These are phyloP conservation scores for Globisporangium emineosum DNA, from an alignment of 352 stramenopile genomes.

Conservation along the genomic window DNA sequence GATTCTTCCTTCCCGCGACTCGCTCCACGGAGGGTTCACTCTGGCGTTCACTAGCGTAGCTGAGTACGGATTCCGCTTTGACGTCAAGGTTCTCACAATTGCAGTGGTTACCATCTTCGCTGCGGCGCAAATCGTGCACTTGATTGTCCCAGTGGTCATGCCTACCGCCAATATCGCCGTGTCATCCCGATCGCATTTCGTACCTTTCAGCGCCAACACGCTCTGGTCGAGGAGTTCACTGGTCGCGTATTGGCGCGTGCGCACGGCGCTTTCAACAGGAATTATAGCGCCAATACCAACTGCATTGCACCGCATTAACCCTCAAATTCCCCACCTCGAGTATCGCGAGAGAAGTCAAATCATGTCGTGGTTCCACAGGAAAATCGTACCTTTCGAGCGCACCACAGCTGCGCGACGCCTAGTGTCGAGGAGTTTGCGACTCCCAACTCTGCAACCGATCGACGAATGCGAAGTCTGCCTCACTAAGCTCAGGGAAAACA, in stretches of 20 bases:
- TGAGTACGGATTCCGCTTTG: constrained; percentile 15
- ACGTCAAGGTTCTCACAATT: constrained; percentile 16
- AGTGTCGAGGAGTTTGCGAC: background rate
- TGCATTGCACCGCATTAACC: no score
- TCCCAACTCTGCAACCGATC: constrained; percentile 2
- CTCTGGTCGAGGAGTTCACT: constrained; percentile 20
- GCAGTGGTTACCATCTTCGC: background rate
- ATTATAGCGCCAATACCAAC: background rate
- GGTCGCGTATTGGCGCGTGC: constrained; percentile 14
- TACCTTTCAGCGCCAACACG: constrained; percentile 22
- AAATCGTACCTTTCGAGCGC: background rate
- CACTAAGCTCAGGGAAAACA: background rate
- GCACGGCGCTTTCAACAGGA: background rate
- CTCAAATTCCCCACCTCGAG: background rate
- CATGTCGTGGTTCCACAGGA: background rate
- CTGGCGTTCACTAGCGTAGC: background rate
- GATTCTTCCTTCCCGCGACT: background rate
- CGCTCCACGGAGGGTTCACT: background rate
- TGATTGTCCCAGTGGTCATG: background rate
- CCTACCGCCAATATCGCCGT: constrained; percentile 6
- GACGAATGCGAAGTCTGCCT: background rate
- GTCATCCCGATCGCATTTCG: constrained; percentile 15
- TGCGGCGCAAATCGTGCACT: background rate
- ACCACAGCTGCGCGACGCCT: background rate
- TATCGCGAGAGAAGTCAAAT: background rate